Percentiles rank a stretch among this genome's conserved stretches.
phyloP scores from a whole-genome alignment of 139 green algal species.

The Diplosphaera chodatii region DNA sequence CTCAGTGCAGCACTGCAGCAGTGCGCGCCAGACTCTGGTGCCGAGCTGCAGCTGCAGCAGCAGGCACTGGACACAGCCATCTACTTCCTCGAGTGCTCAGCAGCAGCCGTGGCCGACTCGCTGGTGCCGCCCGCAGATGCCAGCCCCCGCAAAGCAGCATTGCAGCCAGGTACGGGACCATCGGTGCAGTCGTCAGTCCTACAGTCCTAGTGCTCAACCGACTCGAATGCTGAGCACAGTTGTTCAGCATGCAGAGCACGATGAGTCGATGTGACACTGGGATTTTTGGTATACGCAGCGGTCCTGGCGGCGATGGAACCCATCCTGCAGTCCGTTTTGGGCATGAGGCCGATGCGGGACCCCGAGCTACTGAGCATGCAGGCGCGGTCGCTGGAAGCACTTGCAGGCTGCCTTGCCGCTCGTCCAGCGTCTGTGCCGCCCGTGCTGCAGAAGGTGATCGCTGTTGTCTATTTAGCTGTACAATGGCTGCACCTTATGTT shows the following conservation, averaged over 20 bases:
- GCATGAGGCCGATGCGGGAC: slow-evolving; percentile 17
- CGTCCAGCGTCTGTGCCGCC: slow-evolving; percentile 8
- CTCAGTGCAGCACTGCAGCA: not conserved
- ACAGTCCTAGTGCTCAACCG: too few species aligned
- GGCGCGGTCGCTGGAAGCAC: slow-evolving; percentile 26
- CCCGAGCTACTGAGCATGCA: slow-evolving; percentile 21
- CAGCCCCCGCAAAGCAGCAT: not conserved
- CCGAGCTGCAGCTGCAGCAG: not conserved
- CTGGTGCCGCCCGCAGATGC: not conserved
- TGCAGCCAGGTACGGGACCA: not conserved
- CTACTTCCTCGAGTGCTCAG: not conserved
- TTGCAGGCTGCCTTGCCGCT: slow-evolving; percentile 15
- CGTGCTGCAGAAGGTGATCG: slow-evolving; percentile 19
- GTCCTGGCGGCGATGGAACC: slow-evolving; percentile 22
- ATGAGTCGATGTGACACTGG: too few species aligned
- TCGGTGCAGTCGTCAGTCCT: too few species aligned
- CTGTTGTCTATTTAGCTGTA: too few species aligned
- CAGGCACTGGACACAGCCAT: not conserved
- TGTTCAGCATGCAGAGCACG: too few species aligned
- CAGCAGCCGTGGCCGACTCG: not conserved
- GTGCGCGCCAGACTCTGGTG: not conserved
- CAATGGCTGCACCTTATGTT: too few species aligned
- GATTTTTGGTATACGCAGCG: too few species aligned
- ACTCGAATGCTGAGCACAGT: too few species aligned
- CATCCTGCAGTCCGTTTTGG: slow-evolving; percentile 35